Conservation (phyloP, 2,329 filamentous ascomycete species). For the Fusarium sp. region DNA sequence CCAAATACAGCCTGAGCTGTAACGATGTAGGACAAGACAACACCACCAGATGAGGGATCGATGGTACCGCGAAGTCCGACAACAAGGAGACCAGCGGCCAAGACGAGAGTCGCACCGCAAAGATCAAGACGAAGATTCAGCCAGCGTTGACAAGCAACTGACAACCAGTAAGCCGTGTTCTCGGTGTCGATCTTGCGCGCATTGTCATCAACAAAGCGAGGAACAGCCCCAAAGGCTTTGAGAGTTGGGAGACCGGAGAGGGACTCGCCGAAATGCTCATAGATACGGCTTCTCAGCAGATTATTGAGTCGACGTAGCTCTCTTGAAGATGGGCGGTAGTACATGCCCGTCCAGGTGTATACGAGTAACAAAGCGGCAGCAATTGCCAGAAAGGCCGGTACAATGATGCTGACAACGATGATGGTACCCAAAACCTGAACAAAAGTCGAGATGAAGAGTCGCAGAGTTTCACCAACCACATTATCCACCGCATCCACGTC, state of each 20-base stretch:
- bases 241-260: slow-evolving; percentile 21
- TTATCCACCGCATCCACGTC: slow-evolving; percentile 31
- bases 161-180: slow-evolving; percentile 29
- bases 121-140: slow-evolving; percentile 25
- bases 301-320: slow-evolving; percentile 27
- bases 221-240: slow-evolving; percentile 23
- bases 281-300: slow-evolving; percentile 29
- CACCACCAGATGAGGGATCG: slow-evolving; percentile 22
- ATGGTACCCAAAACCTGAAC: slow-evolving; percentile 27
- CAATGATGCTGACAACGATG: slow-evolving; percentile 25
- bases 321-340: slow-evolving; percentile 19
- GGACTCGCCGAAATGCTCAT: slow-evolving; percentile 29
- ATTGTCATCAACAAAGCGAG: slow-evolving; percentile 21
- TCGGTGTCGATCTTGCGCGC: slow-evolving; percentile 21
- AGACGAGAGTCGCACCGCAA: slow-evolving; percentile 5
- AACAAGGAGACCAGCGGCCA: slow-evolving; percentile 11
- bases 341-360: slow-evolving; percentile 30
- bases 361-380: slow-evolving; percentile 7
- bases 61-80: slow-evolving; percentile 30
- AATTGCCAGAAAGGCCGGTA: slow-evolving; percentile 19
- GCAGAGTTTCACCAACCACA: slow-evolving; percentile 18
- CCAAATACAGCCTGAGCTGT: slow-evolving; percentile 63
- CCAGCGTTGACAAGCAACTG: slow-evolving; percentile 17
- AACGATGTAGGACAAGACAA: slow-evolving; percentile 49
- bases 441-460: slow-evolving; percentile 23